phyloP scores from a whole-genome alignment of 441 rosid species.

The Biscutella laevigata region DNA sequence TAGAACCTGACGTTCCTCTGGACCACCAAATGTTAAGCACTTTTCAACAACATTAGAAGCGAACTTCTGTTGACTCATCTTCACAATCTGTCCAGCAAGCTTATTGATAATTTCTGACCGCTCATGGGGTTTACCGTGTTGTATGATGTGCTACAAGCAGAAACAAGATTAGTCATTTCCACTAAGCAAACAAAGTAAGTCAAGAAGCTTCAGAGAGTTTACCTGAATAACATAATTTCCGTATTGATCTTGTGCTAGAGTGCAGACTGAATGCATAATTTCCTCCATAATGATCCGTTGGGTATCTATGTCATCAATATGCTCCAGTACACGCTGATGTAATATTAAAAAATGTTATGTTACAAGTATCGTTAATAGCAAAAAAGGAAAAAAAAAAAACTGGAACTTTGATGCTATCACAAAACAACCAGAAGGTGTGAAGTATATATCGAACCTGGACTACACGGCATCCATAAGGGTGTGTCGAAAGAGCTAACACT shows the following conservation, averaged over 20 bases:
- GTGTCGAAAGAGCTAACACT: slow-evolving; percentile 75
- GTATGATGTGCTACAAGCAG: slow-evolving; percentile 63
- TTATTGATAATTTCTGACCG: slow-evolving; percentile 60
- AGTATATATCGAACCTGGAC: slow-evolving; percentile 51
- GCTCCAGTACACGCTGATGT: slow-evolving; percentile 78
- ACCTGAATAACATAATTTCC: slow-evolving; percentile 97
- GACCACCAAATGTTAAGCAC: slow-evolving; percentile 76
- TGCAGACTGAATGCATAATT: slow-evolving; percentile 65
- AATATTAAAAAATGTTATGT: slow-evolving; percentile 8
- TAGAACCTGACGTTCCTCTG: slow-evolving; percentile 70
- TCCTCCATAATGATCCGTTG: slow-evolving; percentile 72
- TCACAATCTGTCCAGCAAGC: slow-evolving; percentile 87
- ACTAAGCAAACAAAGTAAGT: background rate
- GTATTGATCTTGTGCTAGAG: slow-evolving; percentile 83
- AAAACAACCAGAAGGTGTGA: slow-evolving; percentile 3
- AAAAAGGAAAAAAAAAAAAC: background rate
- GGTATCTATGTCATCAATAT: slow-evolving; percentile 53
- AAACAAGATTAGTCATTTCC: background rate
- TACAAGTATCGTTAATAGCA: slow-evolving; percentile 1
- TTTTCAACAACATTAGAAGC: slow-evolving; percentile 95
- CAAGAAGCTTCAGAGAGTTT: slow-evolving; percentile 9
- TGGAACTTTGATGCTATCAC: slow-evolving; percentile 4
- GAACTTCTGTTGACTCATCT: slow-evolving; percentile 93
- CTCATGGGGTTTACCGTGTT: slow-evolving; percentile 74
- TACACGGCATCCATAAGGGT: slow-evolving; percentile 93